Evolutionary conservation across 139 green algal genomes (phyloP).

Genomic region (Astrephomene gubernaculifera): DNA sequence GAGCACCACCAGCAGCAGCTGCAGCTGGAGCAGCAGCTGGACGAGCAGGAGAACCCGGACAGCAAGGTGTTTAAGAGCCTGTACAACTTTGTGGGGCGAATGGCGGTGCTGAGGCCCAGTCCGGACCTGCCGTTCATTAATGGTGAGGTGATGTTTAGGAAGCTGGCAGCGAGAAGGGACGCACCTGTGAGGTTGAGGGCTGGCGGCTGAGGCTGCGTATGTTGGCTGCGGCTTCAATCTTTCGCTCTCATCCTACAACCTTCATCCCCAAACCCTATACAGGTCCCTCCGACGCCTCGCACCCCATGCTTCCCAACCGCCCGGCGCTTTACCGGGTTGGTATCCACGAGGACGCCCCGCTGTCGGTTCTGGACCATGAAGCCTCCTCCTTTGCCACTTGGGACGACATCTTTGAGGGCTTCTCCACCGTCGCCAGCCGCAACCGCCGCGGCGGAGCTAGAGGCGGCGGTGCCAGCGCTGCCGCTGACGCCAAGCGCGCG

Average conservation of each 20-base stretch:
- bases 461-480: too few species aligned
- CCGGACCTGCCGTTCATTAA: conserved; percentile 54
- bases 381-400: conserved; percentile 22
- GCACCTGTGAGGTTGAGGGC: too few species aligned
- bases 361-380: conserved; percentile 18
- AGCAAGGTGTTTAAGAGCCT: conserved; percentile 69
- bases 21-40: neutral
- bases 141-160: conserved; percentile 30
- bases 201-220: too few species aligned
- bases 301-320: conserved; percentile 87
- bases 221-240: too few species aligned
- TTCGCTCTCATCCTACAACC: too few species aligned
- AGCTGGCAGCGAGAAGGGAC: too few species aligned
- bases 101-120: conserved; percentile 90
- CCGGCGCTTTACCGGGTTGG: conserved; percentile 82
- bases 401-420: conserved; percentile 3
- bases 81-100: conserved; percentile 90
- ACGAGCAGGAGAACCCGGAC: neutral
- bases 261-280: too few species aligned
- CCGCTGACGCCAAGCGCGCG: neutral
- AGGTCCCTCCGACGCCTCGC: conserved; percentile 63
- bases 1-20: conserved; percentile 79
- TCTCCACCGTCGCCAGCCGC: neutral
- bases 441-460: neutral
- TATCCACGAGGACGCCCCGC: neutral